phyloP scores from a whole-genome alignment of 345 rosid genomes.

The Lepidium aucheri region DNA sequence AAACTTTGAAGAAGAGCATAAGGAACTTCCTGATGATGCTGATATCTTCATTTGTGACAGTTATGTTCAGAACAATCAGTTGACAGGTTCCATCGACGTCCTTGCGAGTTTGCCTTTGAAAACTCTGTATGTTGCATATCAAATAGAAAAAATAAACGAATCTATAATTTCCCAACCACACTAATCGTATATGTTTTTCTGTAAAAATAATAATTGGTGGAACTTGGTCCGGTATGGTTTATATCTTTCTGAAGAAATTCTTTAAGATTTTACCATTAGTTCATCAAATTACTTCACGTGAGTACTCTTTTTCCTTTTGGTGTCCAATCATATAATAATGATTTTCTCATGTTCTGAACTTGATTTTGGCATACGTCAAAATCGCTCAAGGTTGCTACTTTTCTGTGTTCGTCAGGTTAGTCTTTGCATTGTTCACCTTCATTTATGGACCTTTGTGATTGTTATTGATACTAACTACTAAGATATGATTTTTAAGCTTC shows the following conservation, averaged over 20 bases:
- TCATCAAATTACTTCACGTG: neutral
- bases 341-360: neutral
- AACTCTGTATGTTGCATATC: constrained; percentile 57
- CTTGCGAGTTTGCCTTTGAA: constrained; percentile 61
- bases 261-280: neutral
- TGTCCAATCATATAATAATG: neutral
- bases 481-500: neutral
- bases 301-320: neutral
- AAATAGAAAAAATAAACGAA: neutral
- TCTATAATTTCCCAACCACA: neutral
- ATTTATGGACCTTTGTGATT: neutral
- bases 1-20: constrained; percentile 30
- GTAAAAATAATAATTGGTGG: constrained; percentile 72
- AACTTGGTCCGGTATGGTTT: constrained; percentile 77
- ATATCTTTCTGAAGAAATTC: neutral
- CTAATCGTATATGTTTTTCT: constrained; percentile 9
- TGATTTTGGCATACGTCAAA: constrained; percentile 71
- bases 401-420: neutral
- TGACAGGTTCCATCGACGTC: constrained; percentile 69
- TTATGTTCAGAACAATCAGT: constrained; percentile 79
- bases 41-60: constrained; percentile 41
- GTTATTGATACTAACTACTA: neutral
- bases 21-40: neutral
- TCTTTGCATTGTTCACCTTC: neutral
- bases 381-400: constrained; percentile 86